Percentiles rank a stretch among this genome's conserved stretches.
These are phyloP conservation scores for Nymphaea colorata DNA, from an alignment of 164 flowering plant species.

Conservation along the genomic window DNA sequence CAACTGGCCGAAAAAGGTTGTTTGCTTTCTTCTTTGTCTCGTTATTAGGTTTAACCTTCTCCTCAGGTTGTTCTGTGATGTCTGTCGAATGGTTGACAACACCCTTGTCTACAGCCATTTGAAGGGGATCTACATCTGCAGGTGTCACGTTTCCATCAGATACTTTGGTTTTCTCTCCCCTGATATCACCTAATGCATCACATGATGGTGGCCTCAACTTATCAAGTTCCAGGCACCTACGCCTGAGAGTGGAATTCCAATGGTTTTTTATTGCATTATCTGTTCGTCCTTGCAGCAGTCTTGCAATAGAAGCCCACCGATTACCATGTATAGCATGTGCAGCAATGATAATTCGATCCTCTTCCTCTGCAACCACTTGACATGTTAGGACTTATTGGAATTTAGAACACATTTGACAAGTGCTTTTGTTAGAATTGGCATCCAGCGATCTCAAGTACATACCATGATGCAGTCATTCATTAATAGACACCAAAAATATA, in stretches of 20 bases:
- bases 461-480: too few species aligned
- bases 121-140: background rate
- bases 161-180: background rate
- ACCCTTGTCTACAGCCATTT: background rate
- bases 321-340: slow-evolving; percentile 89
- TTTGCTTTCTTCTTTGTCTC: background rate
- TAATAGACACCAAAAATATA: too few species aligned
- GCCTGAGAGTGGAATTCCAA: slow-evolving; percentile 88
- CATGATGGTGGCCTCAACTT: slow-evolving; percentile 5
- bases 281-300: slow-evolving; percentile 75
- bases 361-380: slow-evolving; percentile 50
- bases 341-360: slow-evolving; percentile 44
- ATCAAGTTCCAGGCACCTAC: slow-evolving; percentile 29
- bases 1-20: slow-evolving; percentile 39
- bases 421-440: too few species aligned
- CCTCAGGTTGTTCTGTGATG: background rate
- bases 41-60: background rate
- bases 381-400: background rate
- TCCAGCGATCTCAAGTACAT: too few species aligned
- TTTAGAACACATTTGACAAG: too few species aligned
- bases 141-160: background rate
- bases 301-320: slow-evolving; percentile 92
- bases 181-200: background rate
- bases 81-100: background rate
- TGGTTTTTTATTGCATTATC: slow-evolving; percentile 91